These are phyloP conservation scores for Beauveria sp. DNA, from an alignment of 2,329 filamentous ascomycete genomes.

Conservation along the genomic window DNA sequence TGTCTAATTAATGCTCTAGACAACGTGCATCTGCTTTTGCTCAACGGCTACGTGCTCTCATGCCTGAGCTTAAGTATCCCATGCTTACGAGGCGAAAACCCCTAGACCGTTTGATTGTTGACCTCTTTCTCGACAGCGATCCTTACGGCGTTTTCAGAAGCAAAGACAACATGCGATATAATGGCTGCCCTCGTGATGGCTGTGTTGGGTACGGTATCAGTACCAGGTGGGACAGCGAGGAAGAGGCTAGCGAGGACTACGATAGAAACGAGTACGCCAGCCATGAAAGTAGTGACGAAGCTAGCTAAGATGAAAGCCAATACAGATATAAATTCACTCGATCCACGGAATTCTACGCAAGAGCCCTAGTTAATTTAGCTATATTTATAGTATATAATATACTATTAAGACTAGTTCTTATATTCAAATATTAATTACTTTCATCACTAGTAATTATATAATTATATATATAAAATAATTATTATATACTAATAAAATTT, in stretches of 20 bases:
- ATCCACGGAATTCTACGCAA: neutral
- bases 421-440: neutral
- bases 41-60: neutral
- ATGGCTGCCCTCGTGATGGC: neutral
- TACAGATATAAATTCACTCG: neutral
- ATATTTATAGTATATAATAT: too few relatives aligned
- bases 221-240: neutral
- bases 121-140: neutral
- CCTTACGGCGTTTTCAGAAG: neutral
- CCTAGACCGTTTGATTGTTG: neutral
- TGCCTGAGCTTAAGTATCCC: neutral
- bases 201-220: neutral
- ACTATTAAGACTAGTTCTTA: too few relatives aligned
- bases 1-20: neutral
- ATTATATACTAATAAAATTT: too few relatives aligned
- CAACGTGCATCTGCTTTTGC: neutral
- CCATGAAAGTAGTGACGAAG: neutral
- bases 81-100: neutral
- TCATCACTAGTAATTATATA: neutral
- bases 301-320: neutral
- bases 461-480: too few relatives aligned
- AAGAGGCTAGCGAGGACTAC: neutral
- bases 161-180: neutral
- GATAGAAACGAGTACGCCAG: neutral
- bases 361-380: too few relatives aligned